Evolutionary conservation across 148 eudicot species (phyloP).

Genomic region (Nepenthes gracilis): DNA sequence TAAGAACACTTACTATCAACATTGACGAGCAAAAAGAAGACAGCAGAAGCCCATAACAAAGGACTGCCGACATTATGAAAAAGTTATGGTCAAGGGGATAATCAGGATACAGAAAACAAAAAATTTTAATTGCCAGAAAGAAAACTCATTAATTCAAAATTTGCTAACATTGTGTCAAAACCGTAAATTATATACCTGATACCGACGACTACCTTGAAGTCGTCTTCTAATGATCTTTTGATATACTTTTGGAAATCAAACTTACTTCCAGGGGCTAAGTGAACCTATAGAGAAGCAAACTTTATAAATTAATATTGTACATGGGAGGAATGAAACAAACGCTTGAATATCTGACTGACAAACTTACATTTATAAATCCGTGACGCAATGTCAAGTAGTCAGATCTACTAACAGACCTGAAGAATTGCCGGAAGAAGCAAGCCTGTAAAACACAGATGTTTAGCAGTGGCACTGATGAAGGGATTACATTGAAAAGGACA

Average conservation of each 20-base stretch:
- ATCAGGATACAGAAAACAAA: not conserved
- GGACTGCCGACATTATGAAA: constrained; percentile 40
- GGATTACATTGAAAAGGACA: not conserved
- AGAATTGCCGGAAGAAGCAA: constrained; percentile 82
- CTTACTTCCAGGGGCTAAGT: constrained; percentile 83
- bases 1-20: constrained; percentile 41
- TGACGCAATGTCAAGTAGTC: constrained; percentile 80
- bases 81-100: not conserved
- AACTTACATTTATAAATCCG: constrained; percentile 53
- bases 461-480: not conserved
- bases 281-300: constrained; percentile 40
- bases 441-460: constrained; percentile 23
- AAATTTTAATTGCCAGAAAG: not conserved
- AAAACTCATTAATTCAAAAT: not conserved
- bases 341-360: constrained; percentile 10
- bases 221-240: constrained; percentile 92
- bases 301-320: not conserved
- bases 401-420: constrained; percentile 48
- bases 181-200: constrained; percentile 40
- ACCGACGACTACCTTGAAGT: constrained; percentile 92
- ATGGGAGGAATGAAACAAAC: not conserved
- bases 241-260: constrained; percentile 94
- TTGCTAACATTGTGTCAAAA: not conserved
- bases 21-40: constrained; percentile 58
- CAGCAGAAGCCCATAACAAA: constrained; percentile 63